Percentiles rank a stretch among this genome's conserved stretches.
Conservation (phyloP, 495 filamentous ascomycete genomes). For the Cercophora sp. region DNA sequence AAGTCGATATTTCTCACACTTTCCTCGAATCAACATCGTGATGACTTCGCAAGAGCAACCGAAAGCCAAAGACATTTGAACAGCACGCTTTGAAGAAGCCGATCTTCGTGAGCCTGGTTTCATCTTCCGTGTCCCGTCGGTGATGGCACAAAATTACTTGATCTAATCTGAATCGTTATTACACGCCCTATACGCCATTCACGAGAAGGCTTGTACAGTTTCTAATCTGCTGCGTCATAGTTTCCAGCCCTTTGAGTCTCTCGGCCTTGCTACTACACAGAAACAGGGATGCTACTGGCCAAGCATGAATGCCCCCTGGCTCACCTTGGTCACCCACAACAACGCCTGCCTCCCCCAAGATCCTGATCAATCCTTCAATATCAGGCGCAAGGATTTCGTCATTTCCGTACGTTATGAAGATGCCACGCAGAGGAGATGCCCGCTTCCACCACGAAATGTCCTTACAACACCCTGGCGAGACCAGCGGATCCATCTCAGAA, state of each 20-base stretch:
- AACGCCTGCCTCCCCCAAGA: constrained; percentile 45
- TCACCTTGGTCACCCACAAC: constrained; percentile 48
- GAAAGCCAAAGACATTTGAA: constrained; percentile 37
- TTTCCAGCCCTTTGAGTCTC: constrained; percentile 54
- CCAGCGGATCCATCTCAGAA: constrained; percentile 47
- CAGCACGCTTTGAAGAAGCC: constrained; percentile 38
- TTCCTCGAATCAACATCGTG: constrained; percentile 17
- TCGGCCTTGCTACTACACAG: constrained; percentile 52
- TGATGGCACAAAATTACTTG: constrained; percentile 47
- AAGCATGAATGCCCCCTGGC: constrained; percentile 66
- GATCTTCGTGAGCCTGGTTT: constrained; percentile 38
- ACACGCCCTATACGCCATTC: no score
- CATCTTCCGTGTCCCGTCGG: constrained; percentile 47
- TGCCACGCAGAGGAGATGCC: constrained; percentile 55
- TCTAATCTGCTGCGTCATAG: constrained; percentile 51
- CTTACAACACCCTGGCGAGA: constrained; percentile 64
- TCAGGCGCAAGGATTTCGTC: constrained; percentile 70
- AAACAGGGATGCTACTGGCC: constrained; percentile 72
- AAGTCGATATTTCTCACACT: not conserved
- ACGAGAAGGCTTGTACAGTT: constrained; percentile 22
- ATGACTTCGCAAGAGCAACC: constrained; percentile 42
- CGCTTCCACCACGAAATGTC: constrained; percentile 59
- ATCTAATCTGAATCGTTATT: constrained; percentile 50
- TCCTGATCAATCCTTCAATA: constrained; percentile 48
- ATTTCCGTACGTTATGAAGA: constrained; percentile 60